Evolutionary conservation across 805 yeast genomes (phyloP), one percentile per base, ranked within the genome.

Genomic region (Metschnikowia reukaufii): DNA sequence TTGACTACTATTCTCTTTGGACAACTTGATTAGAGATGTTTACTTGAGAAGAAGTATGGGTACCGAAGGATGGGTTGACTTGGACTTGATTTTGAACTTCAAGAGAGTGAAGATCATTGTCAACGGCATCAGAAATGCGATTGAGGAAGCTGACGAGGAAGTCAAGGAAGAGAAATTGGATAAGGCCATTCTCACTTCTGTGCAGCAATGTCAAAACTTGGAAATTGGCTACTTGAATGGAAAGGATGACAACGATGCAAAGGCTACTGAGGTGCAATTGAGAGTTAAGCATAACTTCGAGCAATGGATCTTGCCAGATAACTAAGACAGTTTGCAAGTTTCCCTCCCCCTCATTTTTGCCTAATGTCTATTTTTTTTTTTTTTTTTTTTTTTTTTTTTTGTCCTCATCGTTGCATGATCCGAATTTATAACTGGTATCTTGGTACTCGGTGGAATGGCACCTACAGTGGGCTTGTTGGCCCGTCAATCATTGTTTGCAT

Each of bases 1-100:
- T 92, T 43, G 94, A 88, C 63, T 94, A 94, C 73, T 94, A 94
- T 87, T 94, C 70, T 84, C 95, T 25, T 74, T 83, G 42, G 96
- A 89, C 58, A 94, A 94, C 67, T 76, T 94, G 67, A 74, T 85
- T 57, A 87, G 89, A 68, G 99, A 94, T 69, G 72, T 84, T 42
- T 92, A 70, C 63, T 75, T 94, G 67, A 82, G 96, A 67, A 78
- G 81, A 54, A 87, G 86, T 59, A 87, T 92, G 95, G 58, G 56
- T 23, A 59, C 77, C 39, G 74, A 81, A 49, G 97, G 97, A 20
- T 83, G 84, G 75, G 76, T 90, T 45, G 81, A 83, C 29, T 66
- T 89, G 48, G 61, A 65, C 5, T 74, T 81, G 47, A 75, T 89
- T 53, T 81, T 88, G 49, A 71, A 76, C 49, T 90, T 90, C 66